phyloP scores from a whole-genome alignment of 352 stramenopile genomes.

The Phytophthora boehmeriae region DNA sequence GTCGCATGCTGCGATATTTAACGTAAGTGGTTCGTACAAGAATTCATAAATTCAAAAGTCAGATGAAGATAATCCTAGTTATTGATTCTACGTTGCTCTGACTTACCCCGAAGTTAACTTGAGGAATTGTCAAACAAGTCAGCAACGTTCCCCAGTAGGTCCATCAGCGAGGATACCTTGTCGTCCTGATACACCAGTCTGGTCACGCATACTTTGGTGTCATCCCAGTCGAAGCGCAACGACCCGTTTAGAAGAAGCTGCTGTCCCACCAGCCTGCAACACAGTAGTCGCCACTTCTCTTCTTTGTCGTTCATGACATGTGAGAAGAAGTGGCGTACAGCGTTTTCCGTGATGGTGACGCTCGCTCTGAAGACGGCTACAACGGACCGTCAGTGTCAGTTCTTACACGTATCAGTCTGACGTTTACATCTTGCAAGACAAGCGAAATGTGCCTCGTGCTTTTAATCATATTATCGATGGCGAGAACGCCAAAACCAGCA shows the following conservation, averaged over 20 bases:
- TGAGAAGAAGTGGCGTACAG: background rate
- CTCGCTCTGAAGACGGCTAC: background rate
- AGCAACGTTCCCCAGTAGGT: background rate
- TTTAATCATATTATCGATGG: background rate
- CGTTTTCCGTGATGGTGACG: background rate
- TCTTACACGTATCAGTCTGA: background rate
- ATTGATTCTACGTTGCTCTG: too few relatives aligned
- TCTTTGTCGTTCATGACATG: too few relatives aligned
- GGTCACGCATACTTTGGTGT: too few relatives aligned
- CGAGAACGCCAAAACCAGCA: too few relatives aligned
- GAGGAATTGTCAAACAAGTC: too few relatives aligned
- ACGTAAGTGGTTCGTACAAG: too few relatives aligned
- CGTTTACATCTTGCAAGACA: background rate
- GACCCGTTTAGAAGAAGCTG: background rate
- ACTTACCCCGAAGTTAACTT: too few relatives aligned
- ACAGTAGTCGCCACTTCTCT: background rate
- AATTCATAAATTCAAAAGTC: too few relatives aligned
- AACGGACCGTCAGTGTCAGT: background rate
- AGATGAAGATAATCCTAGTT: too few relatives aligned
- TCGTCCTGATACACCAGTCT: constrained; percentile 1
- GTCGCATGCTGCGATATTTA: too few relatives aligned
- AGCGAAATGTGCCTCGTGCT: background rate
- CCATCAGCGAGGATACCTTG: background rate
- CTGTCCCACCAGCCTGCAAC: background rate
- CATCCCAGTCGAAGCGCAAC: background rate